Conservation (phyloP, 2,329 filamentous ascomycete species). For the Sporothrix sp. region DNA sequence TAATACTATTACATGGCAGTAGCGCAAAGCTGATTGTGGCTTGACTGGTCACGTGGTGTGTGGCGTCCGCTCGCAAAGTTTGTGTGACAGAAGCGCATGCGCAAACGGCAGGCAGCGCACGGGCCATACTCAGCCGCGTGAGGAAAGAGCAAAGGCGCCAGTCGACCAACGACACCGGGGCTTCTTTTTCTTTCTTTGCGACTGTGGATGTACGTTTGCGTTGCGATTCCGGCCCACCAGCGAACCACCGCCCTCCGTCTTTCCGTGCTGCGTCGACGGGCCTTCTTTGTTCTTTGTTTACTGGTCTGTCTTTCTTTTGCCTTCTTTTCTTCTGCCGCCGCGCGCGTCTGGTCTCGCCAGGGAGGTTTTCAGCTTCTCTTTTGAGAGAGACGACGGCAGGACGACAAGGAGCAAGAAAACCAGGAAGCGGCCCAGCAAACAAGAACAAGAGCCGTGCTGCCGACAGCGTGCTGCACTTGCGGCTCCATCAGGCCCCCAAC, state of each 20-base stretch:
- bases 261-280: neutral
- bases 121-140: slow-evolving; percentile 10
- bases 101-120: neutral
- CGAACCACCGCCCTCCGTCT: neutral
- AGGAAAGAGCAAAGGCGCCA: neutral
- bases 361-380: neutral
- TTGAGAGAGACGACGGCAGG: neutral
- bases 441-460: neutral
- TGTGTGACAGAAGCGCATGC: neutral
- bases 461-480: no score
- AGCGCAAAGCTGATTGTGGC: no score
- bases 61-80: neutral
- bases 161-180: neutral
- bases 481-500: no score
- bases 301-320: neutral
- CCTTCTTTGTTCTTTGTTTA: no score
- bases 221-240: neutral
- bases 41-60: neutral
- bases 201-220: slow-evolving; percentile 2
- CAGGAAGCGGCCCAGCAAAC: neutral
- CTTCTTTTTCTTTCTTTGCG: neutral
- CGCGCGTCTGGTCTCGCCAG: neutral
- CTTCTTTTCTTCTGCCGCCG: neutral
- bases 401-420: neutral
- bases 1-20: no score